These are phyloP conservation scores for Lyophyllum atratum DNA, from an alignment of 768 basidiomycete species.

Conservation along the genomic window DNA sequence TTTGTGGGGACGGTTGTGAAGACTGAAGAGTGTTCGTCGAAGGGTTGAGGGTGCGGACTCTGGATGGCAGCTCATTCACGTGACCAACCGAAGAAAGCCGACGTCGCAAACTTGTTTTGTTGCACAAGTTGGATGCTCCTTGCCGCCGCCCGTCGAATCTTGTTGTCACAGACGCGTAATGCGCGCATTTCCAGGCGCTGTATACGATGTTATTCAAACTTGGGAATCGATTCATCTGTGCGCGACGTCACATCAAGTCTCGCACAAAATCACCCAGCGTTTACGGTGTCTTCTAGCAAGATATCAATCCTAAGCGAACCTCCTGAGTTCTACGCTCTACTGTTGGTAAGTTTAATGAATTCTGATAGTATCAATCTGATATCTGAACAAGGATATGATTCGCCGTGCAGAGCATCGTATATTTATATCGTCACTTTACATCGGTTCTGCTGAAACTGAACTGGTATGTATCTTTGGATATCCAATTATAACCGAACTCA, in stretches of 20 bases:
- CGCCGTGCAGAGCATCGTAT: constrained; percentile 74
- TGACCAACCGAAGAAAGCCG: constrained; percentile 4
- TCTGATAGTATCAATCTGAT: background rate
- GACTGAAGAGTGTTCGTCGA: too few species aligned
- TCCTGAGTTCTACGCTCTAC: constrained; percentile 51
- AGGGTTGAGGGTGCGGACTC: too few species aligned
- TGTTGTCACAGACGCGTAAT: background rate
- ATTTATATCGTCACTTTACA: constrained; percentile 89
- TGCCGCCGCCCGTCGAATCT: background rate
- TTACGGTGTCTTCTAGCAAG: constrained; percentile 44
- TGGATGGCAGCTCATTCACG: constrained; percentile 10
- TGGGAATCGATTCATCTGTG: constrained; percentile 34
- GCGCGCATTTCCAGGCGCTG: background rate
- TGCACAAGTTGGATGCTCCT: background rate
- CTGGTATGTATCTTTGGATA: constrained; percentile 56
- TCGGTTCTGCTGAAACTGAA: constrained; percentile 76
- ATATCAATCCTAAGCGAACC: constrained; percentile 61
- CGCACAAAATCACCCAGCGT: constrained; percentile 45
- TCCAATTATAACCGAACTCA: background rate
- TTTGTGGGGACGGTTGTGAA: too few species aligned
- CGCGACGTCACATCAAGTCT: constrained; percentile 38
- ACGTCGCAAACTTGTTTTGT: background rate
- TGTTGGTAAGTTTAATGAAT: constrained; percentile 43
- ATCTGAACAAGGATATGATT: constrained; percentile 64
- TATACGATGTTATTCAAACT: constrained; percentile 26